Base-by-base conservation (phyloP, 2,329 filamentous ascomycete genomes). In the Neofusicoccum sp. region DNA sequence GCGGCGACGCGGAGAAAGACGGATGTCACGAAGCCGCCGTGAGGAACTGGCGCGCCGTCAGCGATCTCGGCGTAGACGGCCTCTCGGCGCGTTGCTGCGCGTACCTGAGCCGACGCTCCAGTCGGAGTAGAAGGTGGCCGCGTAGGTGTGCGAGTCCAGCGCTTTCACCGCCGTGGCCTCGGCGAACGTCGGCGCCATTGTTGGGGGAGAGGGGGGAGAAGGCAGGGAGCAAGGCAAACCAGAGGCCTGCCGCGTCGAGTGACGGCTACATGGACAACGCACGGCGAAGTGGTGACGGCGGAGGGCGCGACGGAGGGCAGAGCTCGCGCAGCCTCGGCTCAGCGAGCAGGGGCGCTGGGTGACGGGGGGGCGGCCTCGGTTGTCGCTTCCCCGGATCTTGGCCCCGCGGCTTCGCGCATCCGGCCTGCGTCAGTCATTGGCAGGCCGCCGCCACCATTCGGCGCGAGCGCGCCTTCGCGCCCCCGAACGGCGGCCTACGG, bases 21-120 rank as follows among this genome's bases (percentile, higher is more conserved):
- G 0, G 85, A 80, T 8, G 87, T 86, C 14, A 89, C 84, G 67
- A 87, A 89, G 61, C 88, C 88, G 57, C 88, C 88, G 71, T 91
- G 86, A 5, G 88, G 87, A 11, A 90, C 88, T 87, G 68, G 36
- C n/a, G 47, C 11, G 24, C 28, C 30, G 38, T 58, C 12, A 59
- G 61, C 24, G 20, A 28, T 33, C n/a, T 33, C n/a, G 26, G 12
- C 24, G 26, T 41, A 34, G 41, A 28, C 33, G 60, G 20, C 33
- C 30, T 49, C 20, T 20, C 40, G 58, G 60, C 9, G 26, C 36
- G 36, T 31, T 84, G 85, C 85, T 64, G 79, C 2, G 30, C 51
- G n/a, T 78, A 85, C 86, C 86, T 64, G 79, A 82, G 60, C 87
- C 87, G 65, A 90, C 88, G 65, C 82, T 84, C 85, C 86, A 89